Percentiles rank a stretch among this genome's conserved stretches.
Evolutionary conservation across 176 grass and related monocot species (phyloP).

Genomic region (Canna indica): DNA sequence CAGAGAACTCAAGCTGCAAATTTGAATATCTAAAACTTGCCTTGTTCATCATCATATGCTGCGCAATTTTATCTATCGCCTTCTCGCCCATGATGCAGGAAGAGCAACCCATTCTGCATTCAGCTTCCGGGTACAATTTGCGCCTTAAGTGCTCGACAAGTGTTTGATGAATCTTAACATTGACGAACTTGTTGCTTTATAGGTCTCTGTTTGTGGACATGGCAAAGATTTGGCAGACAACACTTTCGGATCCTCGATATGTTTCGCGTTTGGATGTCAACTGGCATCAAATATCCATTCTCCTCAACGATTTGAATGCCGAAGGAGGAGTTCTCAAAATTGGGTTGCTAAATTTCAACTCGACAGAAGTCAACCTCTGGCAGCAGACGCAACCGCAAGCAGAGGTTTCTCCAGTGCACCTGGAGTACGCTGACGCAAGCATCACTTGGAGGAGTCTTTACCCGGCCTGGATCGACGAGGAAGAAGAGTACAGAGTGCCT

Average conservation of each 20-base stretch:
- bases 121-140: background rate
- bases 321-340: background rate
- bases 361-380: background rate
- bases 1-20: background rate
- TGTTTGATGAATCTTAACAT: background rate
- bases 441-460: constrained; percentile 2
- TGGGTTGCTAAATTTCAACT: constrained; percentile 15
- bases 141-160: background rate
- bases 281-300: background rate
- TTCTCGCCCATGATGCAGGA: background rate
- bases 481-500: background rate
- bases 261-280: background rate
- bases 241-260: background rate
- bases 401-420: background rate
- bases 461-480: constrained; percentile 11
- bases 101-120: background rate
- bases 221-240: background rate
- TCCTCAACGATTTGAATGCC: background rate
- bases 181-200: background rate
- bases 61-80: background rate
- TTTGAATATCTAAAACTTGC: background rate
- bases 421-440: background rate
- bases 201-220: background rate
- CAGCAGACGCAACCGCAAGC: background rate
- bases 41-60: background rate